These are phyloP conservation scores for Nepenthes gracilis DNA, from an alignment of 148 eudicot genomes.

Conservation along the genomic window DNA sequence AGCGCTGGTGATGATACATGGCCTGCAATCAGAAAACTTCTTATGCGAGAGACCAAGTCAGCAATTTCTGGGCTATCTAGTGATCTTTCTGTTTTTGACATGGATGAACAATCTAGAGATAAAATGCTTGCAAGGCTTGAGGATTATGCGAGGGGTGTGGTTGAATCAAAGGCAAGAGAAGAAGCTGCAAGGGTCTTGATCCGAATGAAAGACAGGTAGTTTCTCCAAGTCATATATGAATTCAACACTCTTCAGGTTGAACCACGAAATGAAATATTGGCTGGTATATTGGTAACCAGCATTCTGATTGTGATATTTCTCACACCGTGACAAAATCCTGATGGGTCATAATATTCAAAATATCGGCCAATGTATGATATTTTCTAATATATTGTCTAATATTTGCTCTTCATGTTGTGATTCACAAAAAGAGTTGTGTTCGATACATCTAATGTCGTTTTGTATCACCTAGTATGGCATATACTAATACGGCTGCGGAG, in stretches of 20 bases:
- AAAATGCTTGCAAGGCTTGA: slow-evolving; percentile 58
- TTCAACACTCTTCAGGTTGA: not conserved
- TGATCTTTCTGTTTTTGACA: slow-evolving; percentile 74
- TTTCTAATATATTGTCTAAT: too few species aligned
- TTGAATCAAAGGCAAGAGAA: slow-evolving; percentile 80
- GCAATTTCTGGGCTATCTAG: slow-evolving; percentile 61
- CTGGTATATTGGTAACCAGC: too few species aligned
- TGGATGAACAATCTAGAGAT: slow-evolving; percentile 58
- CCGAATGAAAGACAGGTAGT: slow-evolving; percentile 92
- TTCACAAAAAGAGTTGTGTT: not conserved
- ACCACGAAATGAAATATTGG: too few species aligned
- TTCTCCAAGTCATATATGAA: slow-evolving; percentile 1
- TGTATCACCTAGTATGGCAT: too few species aligned
- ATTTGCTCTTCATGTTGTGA: not conserved
- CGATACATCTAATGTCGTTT: too few species aligned
- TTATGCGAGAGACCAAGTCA: slow-evolving; percentile 61
- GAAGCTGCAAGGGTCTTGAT: slow-evolving; percentile 83
- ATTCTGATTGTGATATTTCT: too few species aligned
- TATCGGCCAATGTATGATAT: too few species aligned
- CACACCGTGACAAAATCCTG: too few species aligned
- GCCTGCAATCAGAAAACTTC: slow-evolving; percentile 87
- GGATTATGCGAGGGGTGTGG: slow-evolving; percentile 64
- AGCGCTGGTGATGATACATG: slow-evolving; percentile 86
- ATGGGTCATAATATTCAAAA: too few species aligned
- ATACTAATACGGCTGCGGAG: too few species aligned